Percentiles rank a stretch among this genome's conserved stretches.
These are phyloP conservation scores for Chalaropsis thielavioides DNA, from an alignment of 2,329 filamentous ascomycete species.

Conservation along the genomic window DNA sequence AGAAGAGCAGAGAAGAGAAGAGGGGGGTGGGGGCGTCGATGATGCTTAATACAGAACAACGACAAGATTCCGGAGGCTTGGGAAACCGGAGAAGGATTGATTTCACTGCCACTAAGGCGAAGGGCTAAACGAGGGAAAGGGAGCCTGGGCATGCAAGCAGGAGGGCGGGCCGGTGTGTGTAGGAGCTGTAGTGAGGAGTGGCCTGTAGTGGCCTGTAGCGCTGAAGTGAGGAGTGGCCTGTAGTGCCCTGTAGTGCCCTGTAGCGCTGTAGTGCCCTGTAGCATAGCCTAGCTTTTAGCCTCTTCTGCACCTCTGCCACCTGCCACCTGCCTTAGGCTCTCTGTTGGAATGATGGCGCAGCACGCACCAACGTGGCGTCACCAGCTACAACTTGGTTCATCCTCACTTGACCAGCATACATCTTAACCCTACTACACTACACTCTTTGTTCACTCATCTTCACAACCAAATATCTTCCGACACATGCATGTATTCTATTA, in stretches of 20 bases:
- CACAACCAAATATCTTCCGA: too few species aligned
- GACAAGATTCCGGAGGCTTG: constrained; percentile 3
- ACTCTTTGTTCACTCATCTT: not conserved
- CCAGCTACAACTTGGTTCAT: not conserved
- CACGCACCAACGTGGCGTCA: not conserved
- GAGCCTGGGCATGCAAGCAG: not conserved
- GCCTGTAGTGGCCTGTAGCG: not conserved
- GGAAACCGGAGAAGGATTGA: not conserved
- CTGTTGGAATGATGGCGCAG: not conserved
- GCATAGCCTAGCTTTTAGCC: too few species aligned
- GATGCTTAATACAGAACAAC: not conserved
- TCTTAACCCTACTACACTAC: not conserved
- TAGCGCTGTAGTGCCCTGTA: not conserved
- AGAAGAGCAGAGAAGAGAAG: not conserved
- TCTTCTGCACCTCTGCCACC: not conserved
- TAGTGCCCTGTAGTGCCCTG: not conserved
- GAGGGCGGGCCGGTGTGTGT: not conserved
- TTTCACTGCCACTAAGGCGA: not conserved
- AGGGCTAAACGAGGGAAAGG: not conserved
- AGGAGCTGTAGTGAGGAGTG: too few species aligned
- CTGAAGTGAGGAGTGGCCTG: too few species aligned
- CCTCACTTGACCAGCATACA: not conserved
- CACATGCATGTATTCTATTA: too few species aligned
- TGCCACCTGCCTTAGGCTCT: not conserved
- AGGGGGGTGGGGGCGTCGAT: not conserved